Percentiles rank a stretch among this genome's conserved stretches.
phyloP scores from a whole-genome alignment of 805 yeast species.

The Yamadazyma ubonensis region DNA sequence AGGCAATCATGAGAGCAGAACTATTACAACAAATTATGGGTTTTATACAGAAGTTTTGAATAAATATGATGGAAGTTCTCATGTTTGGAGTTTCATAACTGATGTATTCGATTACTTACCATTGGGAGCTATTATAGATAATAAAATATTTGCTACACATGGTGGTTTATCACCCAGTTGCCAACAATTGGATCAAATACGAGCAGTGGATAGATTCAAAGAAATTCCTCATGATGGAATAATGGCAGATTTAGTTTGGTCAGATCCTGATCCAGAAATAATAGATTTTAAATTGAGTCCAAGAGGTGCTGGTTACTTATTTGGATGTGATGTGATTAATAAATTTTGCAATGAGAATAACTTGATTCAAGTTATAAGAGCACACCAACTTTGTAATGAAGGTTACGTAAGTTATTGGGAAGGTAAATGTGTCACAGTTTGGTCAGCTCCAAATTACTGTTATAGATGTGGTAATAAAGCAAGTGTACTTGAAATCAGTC shows the following conservation, averaged over 20 bases:
- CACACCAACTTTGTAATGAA: constrained; percentile 95
- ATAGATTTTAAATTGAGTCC: constrained; percentile 85
- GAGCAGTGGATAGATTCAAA: constrained; percentile 83
- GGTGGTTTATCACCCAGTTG: constrained; percentile 97
- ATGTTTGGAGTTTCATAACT: constrained; percentile 87
- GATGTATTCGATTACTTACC: constrained; percentile 91
- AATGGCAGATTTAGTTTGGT: constrained; percentile 99
- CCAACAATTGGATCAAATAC: constrained; percentile 88
- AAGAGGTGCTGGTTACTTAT: constrained; percentile 97
- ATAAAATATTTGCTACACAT: constrained; percentile 89
- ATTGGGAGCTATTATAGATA: constrained; percentile 85
- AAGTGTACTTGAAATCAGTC: constrained; percentile 82
- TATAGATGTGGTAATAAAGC: constrained; percentile 97
- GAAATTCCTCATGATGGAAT: constrained; percentile 99
- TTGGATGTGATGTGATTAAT: constrained; percentile 87
- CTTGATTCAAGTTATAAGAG: constrained; percentile 80
- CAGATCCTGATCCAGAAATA: constrained; percentile 88
- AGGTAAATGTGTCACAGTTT: constrained; percentile 90
- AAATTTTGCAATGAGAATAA: constrained; percentile 77
- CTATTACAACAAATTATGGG: constrained; percentile 96
- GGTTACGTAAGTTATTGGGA: constrained; percentile 92
- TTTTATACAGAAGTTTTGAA: constrained; percentile 92
- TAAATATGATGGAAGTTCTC: constrained; percentile 71
- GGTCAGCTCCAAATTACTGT: constrained; percentile 99
- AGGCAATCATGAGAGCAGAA: constrained; percentile 96